Conservation (phyloP, 768 basidiomycete species). For the Plicaturopsis crispa region DNA sequence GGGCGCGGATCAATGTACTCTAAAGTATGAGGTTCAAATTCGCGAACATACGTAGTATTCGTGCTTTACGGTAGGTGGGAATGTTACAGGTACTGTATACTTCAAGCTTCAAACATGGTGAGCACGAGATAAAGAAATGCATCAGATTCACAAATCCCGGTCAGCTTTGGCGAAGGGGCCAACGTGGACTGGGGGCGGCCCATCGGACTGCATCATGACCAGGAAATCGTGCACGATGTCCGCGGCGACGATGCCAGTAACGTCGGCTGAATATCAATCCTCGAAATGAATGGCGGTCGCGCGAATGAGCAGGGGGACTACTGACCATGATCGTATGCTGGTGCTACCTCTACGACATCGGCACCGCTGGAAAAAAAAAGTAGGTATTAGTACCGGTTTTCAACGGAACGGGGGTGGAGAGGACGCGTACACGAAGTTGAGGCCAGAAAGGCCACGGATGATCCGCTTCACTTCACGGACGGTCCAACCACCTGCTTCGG, state of each 20-base stretch:
- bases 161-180: too few relatives aligned
- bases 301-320: neutral
- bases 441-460: slow-evolving; percentile 49
- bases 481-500: slow-evolving; percentile 62
- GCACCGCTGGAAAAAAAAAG: slow-evolving; percentile 27
- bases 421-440: slow-evolving; percentile 57
- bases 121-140: too few relatives aligned
- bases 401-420: slow-evolving; percentile 8
- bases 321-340: slow-evolving; percentile 48
- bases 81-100: too few relatives aligned
- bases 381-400: slow-evolving; percentile 5
- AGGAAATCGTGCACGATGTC: slow-evolving; percentile 39
- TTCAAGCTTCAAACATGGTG: too few relatives aligned
- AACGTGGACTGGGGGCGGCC: too few relatives aligned
- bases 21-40: too few relatives aligned
- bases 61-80: too few relatives aligned
- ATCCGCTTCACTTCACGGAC: slow-evolving; percentile 57
- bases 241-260: slow-evolving; percentile 35
- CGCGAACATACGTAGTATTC: too few relatives aligned
- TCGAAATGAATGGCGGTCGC: neutral
- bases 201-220: slow-evolving; percentile 25
- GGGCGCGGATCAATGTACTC: too few relatives aligned
- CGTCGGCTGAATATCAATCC: slow-evolving; percentile 24
- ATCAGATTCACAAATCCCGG: too few relatives aligned
- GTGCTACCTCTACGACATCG: slow-evolving; percentile 47